Evolutionary conservation across 495 filamentous ascomycete species (phyloP).

Genomic region (Penicillium cataractarum): DNA sequence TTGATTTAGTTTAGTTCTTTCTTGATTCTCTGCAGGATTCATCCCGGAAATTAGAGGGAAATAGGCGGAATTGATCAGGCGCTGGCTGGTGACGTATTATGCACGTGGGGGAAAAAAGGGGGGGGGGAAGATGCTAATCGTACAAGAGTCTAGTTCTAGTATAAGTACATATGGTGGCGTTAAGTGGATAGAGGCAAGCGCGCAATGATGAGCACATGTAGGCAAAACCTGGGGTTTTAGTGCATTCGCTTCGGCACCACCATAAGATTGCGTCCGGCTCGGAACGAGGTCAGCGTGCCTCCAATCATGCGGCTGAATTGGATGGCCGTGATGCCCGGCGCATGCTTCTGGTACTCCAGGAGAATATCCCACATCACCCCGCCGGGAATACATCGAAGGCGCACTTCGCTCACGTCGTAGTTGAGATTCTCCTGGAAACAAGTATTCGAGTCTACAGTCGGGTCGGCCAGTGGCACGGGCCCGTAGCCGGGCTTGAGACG

Average conservation of each 20-base stretch:
- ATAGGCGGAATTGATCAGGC: background rate
- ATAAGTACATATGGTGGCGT: background rate
- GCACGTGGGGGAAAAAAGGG: background rate
- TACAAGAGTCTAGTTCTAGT: background rate
- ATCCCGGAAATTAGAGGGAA: background rate
- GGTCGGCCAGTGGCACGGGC: constrained; percentile 17
- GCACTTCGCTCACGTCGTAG: constrained; percentile 40
- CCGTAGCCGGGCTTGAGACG: constrained; percentile 38
- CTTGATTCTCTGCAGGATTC: background rate
- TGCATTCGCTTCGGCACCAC: constrained; percentile 6
- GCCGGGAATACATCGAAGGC: constrained; percentile 27
- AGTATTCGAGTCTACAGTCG: constrained; percentile 22
- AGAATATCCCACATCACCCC: constrained; percentile 37
- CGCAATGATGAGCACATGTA: background rate
- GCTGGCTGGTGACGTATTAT: background rate
- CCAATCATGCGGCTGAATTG: constrained; percentile 40
- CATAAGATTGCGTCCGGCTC: constrained; percentile 18
- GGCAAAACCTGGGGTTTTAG: background rate
- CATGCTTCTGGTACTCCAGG: constrained; percentile 33
- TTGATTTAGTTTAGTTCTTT: no score
- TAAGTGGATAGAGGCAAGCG: background rate
- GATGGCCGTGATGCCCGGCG: constrained; percentile 16
- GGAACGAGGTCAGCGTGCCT: constrained; percentile 37
- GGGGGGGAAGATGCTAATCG: background rate
- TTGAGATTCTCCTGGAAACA: constrained; percentile 41